Conservation (phyloP, 2,329 filamentous ascomycete species). For the Leptographium galeiforme region DNA sequence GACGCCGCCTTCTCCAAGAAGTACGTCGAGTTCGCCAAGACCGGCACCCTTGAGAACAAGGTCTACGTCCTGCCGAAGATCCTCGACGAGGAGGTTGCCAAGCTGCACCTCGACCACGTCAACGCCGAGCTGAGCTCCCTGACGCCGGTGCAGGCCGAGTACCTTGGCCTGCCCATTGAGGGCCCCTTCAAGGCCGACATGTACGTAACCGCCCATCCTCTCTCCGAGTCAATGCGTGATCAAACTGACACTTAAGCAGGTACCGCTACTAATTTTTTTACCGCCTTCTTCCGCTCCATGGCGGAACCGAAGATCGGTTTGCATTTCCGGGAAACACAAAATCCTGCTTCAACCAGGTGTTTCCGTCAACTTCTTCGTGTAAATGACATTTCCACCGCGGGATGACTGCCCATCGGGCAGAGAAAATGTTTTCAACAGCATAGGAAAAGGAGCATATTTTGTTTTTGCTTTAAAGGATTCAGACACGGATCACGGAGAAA, state of each 20-base stretch:
- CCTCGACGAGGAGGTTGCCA: conserved; percentile 95
- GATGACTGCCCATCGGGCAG: neutral
- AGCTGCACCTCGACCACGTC: conserved; percentile 83
- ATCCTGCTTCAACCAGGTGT: conserved; percentile 5
- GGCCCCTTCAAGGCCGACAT: conserved; percentile 96
- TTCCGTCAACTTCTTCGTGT: neutral
- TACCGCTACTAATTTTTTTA: conserved; percentile 50
- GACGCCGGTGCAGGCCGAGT: conserved; percentile 78
- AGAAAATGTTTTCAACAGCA: conserved; percentile 19
- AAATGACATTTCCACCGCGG: neutral
- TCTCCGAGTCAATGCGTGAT: neutral
- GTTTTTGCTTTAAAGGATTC: conserved; percentile 1
- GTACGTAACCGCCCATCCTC: conserved; percentile 34
- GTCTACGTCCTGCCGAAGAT: conserved; percentile 99
- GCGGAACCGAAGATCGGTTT: too few species aligned
- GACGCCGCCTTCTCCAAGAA: conserved; percentile 82
- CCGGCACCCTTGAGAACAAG: conserved; percentile 76
- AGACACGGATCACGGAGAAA: neutral
- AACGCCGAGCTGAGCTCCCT: conserved; percentile 89
- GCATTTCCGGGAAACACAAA: neutral
- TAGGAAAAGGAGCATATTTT: conserved; percentile 11
- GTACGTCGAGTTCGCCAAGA: conserved; percentile 92
- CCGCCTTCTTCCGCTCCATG: neutral
- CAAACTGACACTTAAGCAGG: conserved; percentile 19
- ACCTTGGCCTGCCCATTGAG: conserved; percentile 73